Base-by-base conservation (phyloP, 345 rosid species). In the Odontarrhena argentea region DNA sequence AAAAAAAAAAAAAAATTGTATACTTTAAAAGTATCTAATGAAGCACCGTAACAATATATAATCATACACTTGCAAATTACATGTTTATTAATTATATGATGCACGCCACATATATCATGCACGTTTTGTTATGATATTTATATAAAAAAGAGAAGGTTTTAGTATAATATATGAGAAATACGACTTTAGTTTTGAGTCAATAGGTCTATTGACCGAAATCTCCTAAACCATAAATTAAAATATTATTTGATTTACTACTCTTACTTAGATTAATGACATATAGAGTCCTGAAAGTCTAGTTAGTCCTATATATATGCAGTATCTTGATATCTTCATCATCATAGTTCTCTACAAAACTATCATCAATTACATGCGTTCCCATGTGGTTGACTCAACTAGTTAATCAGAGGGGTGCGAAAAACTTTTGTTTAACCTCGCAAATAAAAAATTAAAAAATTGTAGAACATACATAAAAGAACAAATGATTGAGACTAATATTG, bases 1-100 rank as follows among this genome's bases (percentile, higher is more conserved):
- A 18, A 18, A 18, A 18, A 18, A 18, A 18, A 18, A 18, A 18
- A 18, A 18, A 18, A 18, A 18, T 18, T 18, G 22, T 18, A 18
- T 18, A 18, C 22, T 18, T 18, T 18, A 18, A 18, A 18, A 18
- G 22, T 32, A 32, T 32, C 4, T 32, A 32, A 5, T 5, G 32
- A 28, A 4, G 5, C 32, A 28, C 3, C 32, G 32, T 28, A 28
- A 28, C 32, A 2, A 28, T 36, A 36, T 36, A 8, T 43, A 6
- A 11, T 9, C 5, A 43, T 43, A n/a, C 15, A 44, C 48, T 14
- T 44, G 15, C 3, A 12, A 44, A n/a, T 12, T 43, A 9, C 58
- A 48, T 68, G 65, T 11, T 46, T 67, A 36, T 37, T 22, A 43
- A 36, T 37, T 22, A 43, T 38, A 67, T 46, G 37, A 55, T 55